A percentile compares a stretch with the other conserved stretches of the same genome.
Evolutionary conservation across 495 filamentous ascomycete species (phyloP).

Genomic region (Opeltia flavorubescens): DNA sequence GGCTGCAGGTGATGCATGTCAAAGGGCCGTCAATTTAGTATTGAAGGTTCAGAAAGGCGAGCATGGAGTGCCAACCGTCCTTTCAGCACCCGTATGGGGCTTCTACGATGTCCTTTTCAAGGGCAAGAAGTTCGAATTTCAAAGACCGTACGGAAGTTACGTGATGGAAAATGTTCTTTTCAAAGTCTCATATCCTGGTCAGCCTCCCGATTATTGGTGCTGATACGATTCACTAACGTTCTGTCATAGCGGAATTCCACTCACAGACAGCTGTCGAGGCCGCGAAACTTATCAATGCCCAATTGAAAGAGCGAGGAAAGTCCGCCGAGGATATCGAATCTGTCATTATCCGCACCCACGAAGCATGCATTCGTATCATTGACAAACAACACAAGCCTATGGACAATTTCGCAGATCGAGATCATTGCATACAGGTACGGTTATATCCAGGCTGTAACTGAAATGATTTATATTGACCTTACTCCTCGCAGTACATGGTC

Average conservation of each 20-base stretch:
- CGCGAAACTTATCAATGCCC: constrained; percentile 69
- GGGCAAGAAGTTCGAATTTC: constrained; percentile 89
- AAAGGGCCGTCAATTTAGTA: constrained; percentile 86
- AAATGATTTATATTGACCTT: neutral
- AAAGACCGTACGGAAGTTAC: constrained; percentile 90
- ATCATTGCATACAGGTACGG: constrained; percentile 83
- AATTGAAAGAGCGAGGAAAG: constrained; percentile 75
- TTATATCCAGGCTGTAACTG: neutral
- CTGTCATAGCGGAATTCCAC: constrained; percentile 75
- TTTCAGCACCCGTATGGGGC: constrained; percentile 88
- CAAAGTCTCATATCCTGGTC: constrained; percentile 94
- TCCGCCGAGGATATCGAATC: constrained; percentile 86
- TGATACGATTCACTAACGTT: neutral
- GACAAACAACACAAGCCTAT: constrained; percentile 99
- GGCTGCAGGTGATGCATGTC: constrained; percentile 96
- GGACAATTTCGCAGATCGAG: constrained; percentile 98
- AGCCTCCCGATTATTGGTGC: neutral
- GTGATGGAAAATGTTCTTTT: constrained; percentile 99
- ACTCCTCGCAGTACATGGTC: constrained; percentile 64
- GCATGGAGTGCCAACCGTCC: constrained; percentile 77
- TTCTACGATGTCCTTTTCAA: constrained; percentile 98
- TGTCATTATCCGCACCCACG: constrained; percentile 88
- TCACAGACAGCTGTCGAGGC: constrained; percentile 97
- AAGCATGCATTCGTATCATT: constrained; percentile 96
- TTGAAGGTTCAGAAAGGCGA: constrained; percentile 90